Evolutionary conservation across 176 grass and related monocot species (phyloP).

Genomic region (Tillandsia fasciculata): DNA sequence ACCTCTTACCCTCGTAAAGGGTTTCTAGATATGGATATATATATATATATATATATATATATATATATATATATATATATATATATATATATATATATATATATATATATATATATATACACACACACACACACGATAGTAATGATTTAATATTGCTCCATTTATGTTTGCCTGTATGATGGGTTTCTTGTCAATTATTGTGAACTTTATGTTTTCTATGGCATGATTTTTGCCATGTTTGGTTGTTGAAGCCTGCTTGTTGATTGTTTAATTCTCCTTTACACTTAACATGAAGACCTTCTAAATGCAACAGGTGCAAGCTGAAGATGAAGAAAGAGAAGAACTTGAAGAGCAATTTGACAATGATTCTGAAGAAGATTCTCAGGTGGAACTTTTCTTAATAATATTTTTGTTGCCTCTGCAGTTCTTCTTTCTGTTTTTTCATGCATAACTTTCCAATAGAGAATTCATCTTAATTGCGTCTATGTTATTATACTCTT

Average conservation of each 20-base stretch:
- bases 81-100: too few relatives aligned
- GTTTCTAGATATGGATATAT: too few relatives aligned
- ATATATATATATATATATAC: too few relatives aligned
- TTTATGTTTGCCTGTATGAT: too few relatives aligned
- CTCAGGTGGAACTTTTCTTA: slow-evolving; percentile 3
- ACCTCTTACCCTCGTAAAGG: too few relatives aligned
- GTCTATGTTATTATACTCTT: background rate
- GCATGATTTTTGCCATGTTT: background rate
- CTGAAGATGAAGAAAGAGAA: slow-evolving; percentile 6
- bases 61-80: too few relatives aligned
- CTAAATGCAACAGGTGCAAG: too few relatives aligned
- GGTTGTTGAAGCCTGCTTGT: background rate
- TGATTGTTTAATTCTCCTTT: background rate
- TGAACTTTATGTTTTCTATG: too few relatives aligned
- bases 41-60: too few relatives aligned
- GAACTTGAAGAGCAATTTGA: slow-evolving; percentile 16
- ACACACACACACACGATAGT: too few relatives aligned
- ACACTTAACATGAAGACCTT: background rate
- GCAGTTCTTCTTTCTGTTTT: background rate
- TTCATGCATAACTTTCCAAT: background rate
- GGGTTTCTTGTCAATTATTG: too few relatives aligned
- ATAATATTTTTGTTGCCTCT: background rate
- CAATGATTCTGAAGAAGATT: slow-evolving; percentile 12
- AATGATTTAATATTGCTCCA: too few relatives aligned
- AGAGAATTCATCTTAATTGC: slow-evolving; percentile 2